These are phyloP conservation scores for Rhynchospora tenuis DNA, from an alignment of 176 grass and related monocot species.

Conservation along the genomic window DNA sequence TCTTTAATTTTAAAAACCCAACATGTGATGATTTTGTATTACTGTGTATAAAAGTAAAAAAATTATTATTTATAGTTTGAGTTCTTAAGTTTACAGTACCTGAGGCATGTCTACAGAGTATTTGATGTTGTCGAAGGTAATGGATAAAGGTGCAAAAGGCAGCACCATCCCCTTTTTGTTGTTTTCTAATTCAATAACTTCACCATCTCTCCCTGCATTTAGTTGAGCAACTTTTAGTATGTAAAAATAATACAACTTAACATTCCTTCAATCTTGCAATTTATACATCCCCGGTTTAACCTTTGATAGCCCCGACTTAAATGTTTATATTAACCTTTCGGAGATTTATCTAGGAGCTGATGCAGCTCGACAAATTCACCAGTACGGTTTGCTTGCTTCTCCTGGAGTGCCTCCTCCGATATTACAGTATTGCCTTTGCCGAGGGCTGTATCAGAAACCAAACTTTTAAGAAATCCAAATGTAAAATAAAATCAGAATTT, in stretches of 20 bases:
- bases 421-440: conserved; percentile 68
- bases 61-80: conserved; percentile 8
- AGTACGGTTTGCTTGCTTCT: conserved; percentile 75
- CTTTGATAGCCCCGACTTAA: not conserved
- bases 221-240: conserved; percentile 19
- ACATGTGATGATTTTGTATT: not conserved
- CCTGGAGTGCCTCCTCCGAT: conserved; percentile 72
- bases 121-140: conserved; percentile 67
- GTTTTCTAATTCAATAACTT: conserved; percentile 33
- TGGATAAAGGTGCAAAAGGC: conserved; percentile 71
- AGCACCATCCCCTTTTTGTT: conserved; percentile 84
- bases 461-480: conserved; percentile 10
- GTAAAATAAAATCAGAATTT: not conserved
- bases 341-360: conserved; percentile 21
- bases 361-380: conserved; percentile 53
- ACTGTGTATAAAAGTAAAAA: not conserved
- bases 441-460: conserved; percentile 47
- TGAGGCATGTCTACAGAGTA: conserved; percentile 94
- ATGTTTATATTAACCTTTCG: conserved; percentile 17
- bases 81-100: conserved; percentile 18
- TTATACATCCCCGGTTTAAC: conserved; percentile 29
- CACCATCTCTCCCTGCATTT: conserved; percentile 54
- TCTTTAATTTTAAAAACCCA: not conserved
- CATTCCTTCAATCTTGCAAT: not conserved
- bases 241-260: not conserved